Conservation (phyloP, 768 basidiomycete genomes). For the Rubroboletus pulcherrimus region DNA sequence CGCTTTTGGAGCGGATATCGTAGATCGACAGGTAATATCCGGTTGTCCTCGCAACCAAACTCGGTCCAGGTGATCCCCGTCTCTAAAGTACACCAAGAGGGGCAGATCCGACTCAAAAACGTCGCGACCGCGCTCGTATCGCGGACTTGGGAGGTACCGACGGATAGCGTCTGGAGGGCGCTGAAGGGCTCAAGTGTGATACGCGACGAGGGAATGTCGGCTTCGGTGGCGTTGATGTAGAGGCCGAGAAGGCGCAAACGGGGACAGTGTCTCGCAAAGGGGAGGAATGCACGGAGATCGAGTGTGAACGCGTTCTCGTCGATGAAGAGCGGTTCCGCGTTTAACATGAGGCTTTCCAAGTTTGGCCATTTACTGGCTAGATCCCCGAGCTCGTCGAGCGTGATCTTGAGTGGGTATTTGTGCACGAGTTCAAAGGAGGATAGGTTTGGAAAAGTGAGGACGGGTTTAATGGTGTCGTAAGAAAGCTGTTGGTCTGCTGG, state of each 20-base stretch:
- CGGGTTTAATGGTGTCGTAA: conserved; percentile 35
- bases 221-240: conserved; percentile 33
- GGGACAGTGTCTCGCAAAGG: conserved; percentile 40
- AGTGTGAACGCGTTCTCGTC: conserved; percentile 17
- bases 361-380: conserved; percentile 45
- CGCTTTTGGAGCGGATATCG: conserved; percentile 17
- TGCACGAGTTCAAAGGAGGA: conserved; percentile 32
- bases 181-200: conserved; percentile 17
- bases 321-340: conserved; percentile 42
- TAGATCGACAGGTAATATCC: conserved; percentile 3
- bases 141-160: conserved; percentile 48
- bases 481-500: conserved; percentile 29
- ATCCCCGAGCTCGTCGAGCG: conserved; percentile 41
- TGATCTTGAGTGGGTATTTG: conserved; percentile 32
- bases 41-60: conserved; percentile 14
- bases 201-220: conserved; percentile 11
- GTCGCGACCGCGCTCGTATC: conserved; percentile 44
- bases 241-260: conserved; percentile 35
- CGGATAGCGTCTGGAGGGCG: conserved; percentile 31
- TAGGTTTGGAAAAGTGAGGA: conserved; percentile 32
- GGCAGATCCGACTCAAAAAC: conserved; percentile 52
- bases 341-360: conserved; percentile 42
- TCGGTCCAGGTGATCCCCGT: conserved; percentile 48
- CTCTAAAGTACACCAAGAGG: conserved; percentile 39
- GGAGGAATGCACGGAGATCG: conserved; percentile 38